phyloP scores from a whole-genome alignment of 148 eudicot species.

The Talinum fruticosum region DNA sequence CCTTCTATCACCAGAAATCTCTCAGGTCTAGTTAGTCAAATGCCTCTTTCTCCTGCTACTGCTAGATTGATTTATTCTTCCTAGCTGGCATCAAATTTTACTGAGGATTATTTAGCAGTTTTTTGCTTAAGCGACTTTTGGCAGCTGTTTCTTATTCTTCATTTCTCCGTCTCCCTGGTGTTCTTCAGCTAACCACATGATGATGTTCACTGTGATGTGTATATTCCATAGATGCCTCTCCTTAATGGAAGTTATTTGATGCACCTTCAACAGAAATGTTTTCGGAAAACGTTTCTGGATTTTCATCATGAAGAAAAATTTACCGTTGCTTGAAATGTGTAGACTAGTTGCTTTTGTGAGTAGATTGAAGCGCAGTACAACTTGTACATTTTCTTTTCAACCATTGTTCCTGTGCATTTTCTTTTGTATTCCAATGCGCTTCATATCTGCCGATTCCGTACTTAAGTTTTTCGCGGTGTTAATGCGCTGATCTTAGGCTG shows the following conservation, averaged over 20 bases:
- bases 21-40: no score
- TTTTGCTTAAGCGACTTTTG: not conserved
- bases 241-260: not conserved
- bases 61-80: not conserved
- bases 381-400: no score
- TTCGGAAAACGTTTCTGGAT: no score
- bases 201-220: not conserved
- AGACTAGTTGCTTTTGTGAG: not conserved
- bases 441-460: not conserved
- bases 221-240: not conserved
- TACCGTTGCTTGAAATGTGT: not conserved
- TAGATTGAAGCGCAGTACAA: not conserved
- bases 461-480: not conserved
- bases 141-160: not conserved
- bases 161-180: not conserved
- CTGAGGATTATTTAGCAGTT: not conserved
- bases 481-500: conserved; percentile 36
- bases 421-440: not conserved
- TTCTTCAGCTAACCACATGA: not conserved
- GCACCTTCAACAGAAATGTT: no score
- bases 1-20: no score
- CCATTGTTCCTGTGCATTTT: not conserved
- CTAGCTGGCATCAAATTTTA: not conserved
- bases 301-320: no score
- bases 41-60: not conserved